These are phyloP conservation scores for Colletotrichum plurivorum DNA, from an alignment of 2,329 filamentous ascomycete genomes.

Conservation along the genomic window DNA sequence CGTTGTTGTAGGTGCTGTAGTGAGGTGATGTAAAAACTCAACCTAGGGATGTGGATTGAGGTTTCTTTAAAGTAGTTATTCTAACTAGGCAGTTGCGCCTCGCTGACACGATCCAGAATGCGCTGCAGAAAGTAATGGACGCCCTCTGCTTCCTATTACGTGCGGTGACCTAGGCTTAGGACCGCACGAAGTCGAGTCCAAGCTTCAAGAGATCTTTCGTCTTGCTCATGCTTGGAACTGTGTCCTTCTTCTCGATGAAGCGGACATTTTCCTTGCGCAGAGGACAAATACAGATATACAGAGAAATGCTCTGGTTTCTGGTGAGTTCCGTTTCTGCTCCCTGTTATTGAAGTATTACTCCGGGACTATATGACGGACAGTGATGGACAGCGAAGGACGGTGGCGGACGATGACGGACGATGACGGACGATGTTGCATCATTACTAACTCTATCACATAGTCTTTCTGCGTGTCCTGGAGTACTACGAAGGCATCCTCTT, in stretches of 20 bases:
- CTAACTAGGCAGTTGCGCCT: too few relatives aligned
- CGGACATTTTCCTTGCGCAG: conserved; percentile 52
- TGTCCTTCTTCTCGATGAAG: conserved; percentile 55
- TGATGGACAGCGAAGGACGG: too few relatives aligned
- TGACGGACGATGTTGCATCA: too few relatives aligned
- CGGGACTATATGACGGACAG: too few relatives aligned
- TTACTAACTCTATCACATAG: not conserved
- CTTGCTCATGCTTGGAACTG: conserved; percentile 58
- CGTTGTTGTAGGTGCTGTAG: too few relatives aligned
- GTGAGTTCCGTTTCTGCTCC: not conserved
- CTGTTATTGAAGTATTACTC: not conserved
- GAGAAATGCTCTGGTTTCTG: conserved; percentile 54
- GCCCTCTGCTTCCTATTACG: conserved; percentile 64
- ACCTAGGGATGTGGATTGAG: too few relatives aligned
- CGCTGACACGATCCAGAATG: not conserved
- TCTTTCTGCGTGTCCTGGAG: conserved; percentile 45
- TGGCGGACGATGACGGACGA: too few relatives aligned
- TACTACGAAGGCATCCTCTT: conserved; percentile 55
- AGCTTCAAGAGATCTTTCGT: conserved; percentile 59
- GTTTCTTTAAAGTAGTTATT: too few relatives aligned
- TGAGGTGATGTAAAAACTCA: too few relatives aligned
- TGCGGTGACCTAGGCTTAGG: conserved; percentile 60
- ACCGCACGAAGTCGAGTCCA: conserved; percentile 56
- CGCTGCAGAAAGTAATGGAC: conserved; percentile 46
- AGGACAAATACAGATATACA: conserved; percentile 49